Base-by-base conservation (phyloP, 179 eudicot genomes). In the Silene coronaria region DNA sequence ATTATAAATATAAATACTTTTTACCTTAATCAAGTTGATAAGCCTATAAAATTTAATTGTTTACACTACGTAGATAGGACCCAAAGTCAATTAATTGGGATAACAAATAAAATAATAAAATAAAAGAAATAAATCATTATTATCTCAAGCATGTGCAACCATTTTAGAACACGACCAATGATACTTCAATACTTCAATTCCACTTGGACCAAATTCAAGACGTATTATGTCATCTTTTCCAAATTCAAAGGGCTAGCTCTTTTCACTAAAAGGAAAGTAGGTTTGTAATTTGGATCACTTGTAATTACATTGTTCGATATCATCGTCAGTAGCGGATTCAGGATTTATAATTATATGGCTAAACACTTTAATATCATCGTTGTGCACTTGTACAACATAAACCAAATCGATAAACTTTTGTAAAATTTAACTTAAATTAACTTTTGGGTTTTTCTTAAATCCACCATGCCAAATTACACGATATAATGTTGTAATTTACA, bases 111-210 rank as follows among this genome's bases (percentile, higher is more conserved):
- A 67, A 34, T 36, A 63, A 63, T n/a, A n/a, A n/a, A n/a, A n/a
- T n/a, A 62, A 77, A 73, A 48, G 53, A 74, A 64, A 62, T 70
- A 57, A 5, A 34, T 67, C 45, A 81, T 77, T 36, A 81, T 77
- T 36, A 81, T 78, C 76, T 78, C 4, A 78, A 81, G 78, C 84
- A 82, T 82, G 84, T 82, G 84, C 84, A 71, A 57, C 73, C 81
- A 78, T 63, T 81, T 34, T 75, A 46, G 71, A 74, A 34, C 66
- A 70, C 45, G 71, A 71, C 73, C 68, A 75, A 70, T 71, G 34
- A 70, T 78, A 75, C 66, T 63, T n/a, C n/a, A n/a, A n/a, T n/a
- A n/a, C n/a, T n/a, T n/a, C n/a, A n/a, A n/a, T n/a, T 71, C 26
- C 24, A 82, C 70, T 78, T 71, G 81, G 71, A 78, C 79, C 30